These are phyloP conservation scores for Gracilaria domingensis DNA, from an alignment of 23 red algal genomes.

Conservation along the genomic window DNA sequence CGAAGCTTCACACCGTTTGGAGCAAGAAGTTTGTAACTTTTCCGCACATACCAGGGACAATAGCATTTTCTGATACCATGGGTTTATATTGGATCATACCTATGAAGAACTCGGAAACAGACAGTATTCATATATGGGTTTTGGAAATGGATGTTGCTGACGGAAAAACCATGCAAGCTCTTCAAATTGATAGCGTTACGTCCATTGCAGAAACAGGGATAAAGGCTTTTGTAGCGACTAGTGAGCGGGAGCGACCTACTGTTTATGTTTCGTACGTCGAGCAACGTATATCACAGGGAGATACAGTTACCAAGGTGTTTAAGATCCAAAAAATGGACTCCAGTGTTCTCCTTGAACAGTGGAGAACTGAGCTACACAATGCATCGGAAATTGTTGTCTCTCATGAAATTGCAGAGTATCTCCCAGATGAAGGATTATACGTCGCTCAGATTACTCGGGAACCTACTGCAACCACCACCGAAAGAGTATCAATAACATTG, in stretches of 20 bases:
- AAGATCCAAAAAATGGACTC: constrained; percentile 8
- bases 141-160: background rate
- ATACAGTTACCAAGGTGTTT: constrained; percentile 8
- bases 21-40: constrained; percentile 7
- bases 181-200: background rate
- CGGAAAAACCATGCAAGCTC: constrained; percentile 4
- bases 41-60: background rate
- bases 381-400: constrained; percentile 3
- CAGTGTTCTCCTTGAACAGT: background rate
- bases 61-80: constrained; percentile 21
- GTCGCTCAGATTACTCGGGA: constrained; percentile 25
- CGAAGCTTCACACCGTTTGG: constrained; percentile 2
- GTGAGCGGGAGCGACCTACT: constrained; percentile 1
- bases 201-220: background rate
- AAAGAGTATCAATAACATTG: background rate
- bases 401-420: constrained; percentile 4
- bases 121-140: background rate
- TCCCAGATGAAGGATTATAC: constrained; percentile 6
- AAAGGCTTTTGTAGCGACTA: background rate
- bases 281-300: background rate
- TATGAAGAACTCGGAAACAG: background rate
- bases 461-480: background rate
- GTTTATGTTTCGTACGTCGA: background rate
- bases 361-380: constrained; percentile 27
- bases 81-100: background rate